Evolutionary conservation across 2,329 filamentous ascomycete species (phyloP).

Genomic region (Ambrosiella xylebori): DNA sequence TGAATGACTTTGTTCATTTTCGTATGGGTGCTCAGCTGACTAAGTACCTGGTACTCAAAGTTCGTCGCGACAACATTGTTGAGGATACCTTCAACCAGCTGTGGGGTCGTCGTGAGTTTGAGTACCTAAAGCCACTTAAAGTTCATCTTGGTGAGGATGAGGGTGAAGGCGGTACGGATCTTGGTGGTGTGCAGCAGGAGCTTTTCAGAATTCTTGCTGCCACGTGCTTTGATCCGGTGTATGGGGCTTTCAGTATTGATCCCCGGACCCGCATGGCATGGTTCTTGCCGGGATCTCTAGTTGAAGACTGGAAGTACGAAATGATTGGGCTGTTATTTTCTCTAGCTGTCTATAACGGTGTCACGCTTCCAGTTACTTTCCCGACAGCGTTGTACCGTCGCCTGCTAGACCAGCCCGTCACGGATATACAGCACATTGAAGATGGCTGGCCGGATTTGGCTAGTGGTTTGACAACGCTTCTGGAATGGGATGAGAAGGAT

Average conservation of each 20-base stretch:
- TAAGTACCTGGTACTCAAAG: slow-evolving; percentile 53
- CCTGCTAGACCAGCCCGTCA: slow-evolving; percentile 51
- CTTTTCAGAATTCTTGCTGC: slow-evolving; percentile 77
- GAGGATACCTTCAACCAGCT: slow-evolving; percentile 70
- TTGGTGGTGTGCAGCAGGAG: slow-evolving; percentile 89
- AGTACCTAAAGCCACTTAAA: slow-evolving; percentile 72
- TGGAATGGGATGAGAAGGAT: slow-evolving; percentile 59
- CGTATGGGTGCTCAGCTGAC: slow-evolving; percentile 49
- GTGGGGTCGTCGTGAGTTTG: slow-evolving; percentile 68
- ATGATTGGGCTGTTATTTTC: slow-evolving; percentile 76
- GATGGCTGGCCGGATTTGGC: slow-evolving; percentile 79
- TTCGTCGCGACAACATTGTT: slow-evolving; percentile 50
- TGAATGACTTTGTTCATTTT: slow-evolving; percentile 44
- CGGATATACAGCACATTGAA: slow-evolving; percentile 55
- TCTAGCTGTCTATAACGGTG: slow-evolving; percentile 79
- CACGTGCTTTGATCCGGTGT: slow-evolving; percentile 60
- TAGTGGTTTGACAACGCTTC: slow-evolving; percentile 52
- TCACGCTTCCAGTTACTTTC: slow-evolving; percentile 81
- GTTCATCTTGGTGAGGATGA: slow-evolving; percentile 67
- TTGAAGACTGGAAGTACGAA: slow-evolving; percentile 80
- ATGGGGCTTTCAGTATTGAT: slow-evolving; percentile 69
- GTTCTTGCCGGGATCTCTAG: slow-evolving; percentile 69
- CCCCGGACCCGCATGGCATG: slow-evolving; percentile 61
- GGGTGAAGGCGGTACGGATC: slow-evolving; percentile 81
- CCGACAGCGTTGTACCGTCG: slow-evolving; percentile 71